Percentiles rank a stretch among this genome's conserved stretches.
These are phyloP conservation scores for Coemansia aciculifera DNA, from an alignment of 192 early-diverging fungal genomes.

Conservation along the genomic window DNA sequence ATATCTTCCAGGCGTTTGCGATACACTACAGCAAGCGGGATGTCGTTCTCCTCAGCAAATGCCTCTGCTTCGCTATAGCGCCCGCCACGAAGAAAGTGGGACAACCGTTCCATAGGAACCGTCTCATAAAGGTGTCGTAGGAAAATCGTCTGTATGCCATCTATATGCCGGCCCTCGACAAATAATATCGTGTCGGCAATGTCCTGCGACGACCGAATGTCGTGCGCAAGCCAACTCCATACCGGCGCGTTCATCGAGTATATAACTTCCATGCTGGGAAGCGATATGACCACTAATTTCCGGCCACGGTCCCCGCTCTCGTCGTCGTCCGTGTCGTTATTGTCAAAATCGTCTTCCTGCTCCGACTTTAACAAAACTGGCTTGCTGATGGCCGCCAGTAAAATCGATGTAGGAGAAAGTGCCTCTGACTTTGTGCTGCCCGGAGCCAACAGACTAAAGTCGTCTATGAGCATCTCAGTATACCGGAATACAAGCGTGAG, in stretches of 20 bases:
- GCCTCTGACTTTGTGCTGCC: background rate
- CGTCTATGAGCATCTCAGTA: conserved; percentile 14
- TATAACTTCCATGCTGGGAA: conserved; percentile 22
- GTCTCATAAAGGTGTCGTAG: conserved; percentile 37
- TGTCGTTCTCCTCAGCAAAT: conserved; percentile 32
- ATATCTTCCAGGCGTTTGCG: conserved; percentile 27
- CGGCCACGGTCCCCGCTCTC: conserved; percentile 7
- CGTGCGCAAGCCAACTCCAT: conserved; percentile 35
- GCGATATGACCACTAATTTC: conserved; percentile 26
- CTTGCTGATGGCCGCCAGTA: conserved; percentile 25
- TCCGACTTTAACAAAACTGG: conserved; percentile 8
- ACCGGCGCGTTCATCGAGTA: conserved; percentile 32
- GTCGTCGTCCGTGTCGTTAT: background rate
- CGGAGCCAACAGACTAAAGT: conserved; percentile 35
- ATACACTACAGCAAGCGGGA: conserved; percentile 27
- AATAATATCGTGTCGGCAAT: conserved; percentile 33
- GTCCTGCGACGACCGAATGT: conserved; percentile 20
- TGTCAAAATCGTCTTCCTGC: conserved; percentile 2
- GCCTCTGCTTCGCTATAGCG: conserved; percentile 35
- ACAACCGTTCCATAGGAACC: conserved; percentile 38
- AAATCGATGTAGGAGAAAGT: conserved; percentile 5
- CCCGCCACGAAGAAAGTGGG: conserved; percentile 32
- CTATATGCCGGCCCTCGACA: conserved; percentile 26
- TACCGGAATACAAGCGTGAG: conserved; percentile 50
- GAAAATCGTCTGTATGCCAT: conserved; percentile 18